Conservation (phyloP, 78 protist genomes). For the Polysphondylium violaceum region DNA sequence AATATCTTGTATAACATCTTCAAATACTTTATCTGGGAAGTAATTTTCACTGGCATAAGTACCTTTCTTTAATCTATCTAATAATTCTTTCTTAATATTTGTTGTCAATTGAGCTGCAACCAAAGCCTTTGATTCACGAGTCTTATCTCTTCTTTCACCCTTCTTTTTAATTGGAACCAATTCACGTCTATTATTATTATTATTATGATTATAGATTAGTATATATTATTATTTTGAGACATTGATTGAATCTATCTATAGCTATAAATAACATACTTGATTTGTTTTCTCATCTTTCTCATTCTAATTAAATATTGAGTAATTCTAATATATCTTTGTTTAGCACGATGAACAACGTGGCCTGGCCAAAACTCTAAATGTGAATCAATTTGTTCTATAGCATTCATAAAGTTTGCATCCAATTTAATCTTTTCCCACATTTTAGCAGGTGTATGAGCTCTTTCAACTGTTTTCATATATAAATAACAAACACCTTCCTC, state of each 20-base stretch:
- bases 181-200: constrained; percentile 60
- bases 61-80: constrained; percentile 86
- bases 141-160: constrained; percentile 89
- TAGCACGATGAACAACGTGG: constrained; percentile 84
- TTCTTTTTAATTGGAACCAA: constrained; percentile 91
- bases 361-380: constrained; percentile 94
- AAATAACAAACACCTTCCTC: constrained; percentile 90
- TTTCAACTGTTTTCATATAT: constrained; percentile 98
- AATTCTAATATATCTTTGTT: constrained; percentile 95
- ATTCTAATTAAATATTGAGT: constrained; percentile 95
- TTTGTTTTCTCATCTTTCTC: constrained; percentile 89
- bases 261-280: constrained; percentile 19
- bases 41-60: constrained; percentile 34
- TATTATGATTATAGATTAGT: background rate
- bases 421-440: constrained; percentile 96
- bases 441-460: constrained; percentile 96
- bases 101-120: constrained; percentile 92
- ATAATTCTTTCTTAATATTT: constrained; percentile 92
- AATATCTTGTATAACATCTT: constrained; percentile 20
- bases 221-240: background rate
- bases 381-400: constrained; percentile 87
- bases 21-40: constrained; percentile 54
- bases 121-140: constrained; percentile 91
- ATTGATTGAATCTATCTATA: background rate
- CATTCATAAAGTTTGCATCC: constrained; percentile 84